phyloP scores from a whole-genome alignment of 140 eudicot genomes.

The Flaveria floridana region DNA sequence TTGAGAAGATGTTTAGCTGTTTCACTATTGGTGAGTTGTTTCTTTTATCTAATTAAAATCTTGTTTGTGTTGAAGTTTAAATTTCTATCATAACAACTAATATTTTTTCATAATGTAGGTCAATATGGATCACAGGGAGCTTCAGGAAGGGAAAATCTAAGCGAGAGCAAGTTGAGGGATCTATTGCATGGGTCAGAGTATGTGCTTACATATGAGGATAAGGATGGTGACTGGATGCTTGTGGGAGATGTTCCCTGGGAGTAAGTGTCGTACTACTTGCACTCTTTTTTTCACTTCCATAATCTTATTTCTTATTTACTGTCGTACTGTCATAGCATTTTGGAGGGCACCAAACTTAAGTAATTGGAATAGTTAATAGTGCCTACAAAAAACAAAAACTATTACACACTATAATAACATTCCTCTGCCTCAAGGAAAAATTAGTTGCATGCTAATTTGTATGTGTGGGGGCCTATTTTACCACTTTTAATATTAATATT shows the following conservation, averaged over 20 bases:
- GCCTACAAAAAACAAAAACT: background rate
- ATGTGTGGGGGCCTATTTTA: background rate
- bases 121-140: constrained; percentile 85
- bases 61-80: background rate
- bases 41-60: background rate
- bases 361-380: background rate
- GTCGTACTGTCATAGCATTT: background rate
- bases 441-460: background rate
- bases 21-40: constrained; percentile 70
- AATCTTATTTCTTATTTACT: background rate
- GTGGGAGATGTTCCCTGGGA: constrained; percentile 99
- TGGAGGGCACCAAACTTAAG: background rate
- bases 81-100: background rate
- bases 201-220: constrained; percentile 86
- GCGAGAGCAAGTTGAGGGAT: constrained; percentile 85
- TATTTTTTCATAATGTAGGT: constrained; percentile 42
- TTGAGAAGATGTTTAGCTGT: constrained; percentile 92
- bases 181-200: constrained; percentile 88
- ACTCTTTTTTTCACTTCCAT: background rate
- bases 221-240: constrained; percentile 99
- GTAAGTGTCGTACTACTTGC: constrained; percentile 44
- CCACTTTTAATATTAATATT: background rate
- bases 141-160: constrained; percentile 54
- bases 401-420: background rate
- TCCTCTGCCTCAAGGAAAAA: background rate